Evolutionary conservation across 2,329 filamentous ascomycete genomes (phyloP).

Genomic region (Gnomoniopsis sp.): DNA sequence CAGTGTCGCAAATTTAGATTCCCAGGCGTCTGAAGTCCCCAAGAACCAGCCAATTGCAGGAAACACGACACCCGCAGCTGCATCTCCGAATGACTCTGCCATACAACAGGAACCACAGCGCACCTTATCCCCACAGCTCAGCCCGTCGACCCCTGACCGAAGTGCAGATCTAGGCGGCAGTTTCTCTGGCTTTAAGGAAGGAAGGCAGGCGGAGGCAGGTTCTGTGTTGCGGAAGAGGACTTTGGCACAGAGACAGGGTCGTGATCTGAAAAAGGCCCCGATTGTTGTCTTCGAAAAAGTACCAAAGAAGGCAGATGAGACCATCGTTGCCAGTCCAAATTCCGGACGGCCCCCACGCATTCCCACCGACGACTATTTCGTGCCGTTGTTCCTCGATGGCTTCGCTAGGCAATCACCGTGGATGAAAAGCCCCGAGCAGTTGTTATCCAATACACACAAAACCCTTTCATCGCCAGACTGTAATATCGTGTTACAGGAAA

Average conservation of each 20-base stretch:
- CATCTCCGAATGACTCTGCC: not conserved
- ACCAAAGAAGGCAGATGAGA: constrained; percentile 45
- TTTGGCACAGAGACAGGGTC: constrained; percentile 10
- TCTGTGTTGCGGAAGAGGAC: constrained; percentile 4
- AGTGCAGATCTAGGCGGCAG: not conserved
- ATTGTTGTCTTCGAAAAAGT: constrained; percentile 78
- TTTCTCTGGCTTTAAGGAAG: not conserved
- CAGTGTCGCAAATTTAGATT: too few relatives aligned
- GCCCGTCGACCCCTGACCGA: not conserved
- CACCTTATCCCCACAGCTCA: not conserved
- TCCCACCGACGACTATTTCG: constrained; percentile 61
- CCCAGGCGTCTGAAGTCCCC: not conserved
- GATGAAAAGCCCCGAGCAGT: constrained; percentile 64
- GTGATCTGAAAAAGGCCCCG: constrained; percentile 60
- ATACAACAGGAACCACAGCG: not conserved
- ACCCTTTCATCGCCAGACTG: constrained; percentile 84
- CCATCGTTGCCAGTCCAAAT: constrained; percentile 38
- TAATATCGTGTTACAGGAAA: constrained; percentile 77
- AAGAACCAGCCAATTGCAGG: not conserved
- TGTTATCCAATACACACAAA: constrained; percentile 82
- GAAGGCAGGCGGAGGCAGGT: not conserved
- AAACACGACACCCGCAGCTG: not conserved
- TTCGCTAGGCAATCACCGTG: constrained; percentile 53
- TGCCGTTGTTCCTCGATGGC: constrained; percentile 57
- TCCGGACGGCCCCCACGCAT: constrained; percentile 29